phyloP scores from a whole-genome alignment of 2,329 filamentous ascomycete species.

The Nothopassalora personata region DNA sequence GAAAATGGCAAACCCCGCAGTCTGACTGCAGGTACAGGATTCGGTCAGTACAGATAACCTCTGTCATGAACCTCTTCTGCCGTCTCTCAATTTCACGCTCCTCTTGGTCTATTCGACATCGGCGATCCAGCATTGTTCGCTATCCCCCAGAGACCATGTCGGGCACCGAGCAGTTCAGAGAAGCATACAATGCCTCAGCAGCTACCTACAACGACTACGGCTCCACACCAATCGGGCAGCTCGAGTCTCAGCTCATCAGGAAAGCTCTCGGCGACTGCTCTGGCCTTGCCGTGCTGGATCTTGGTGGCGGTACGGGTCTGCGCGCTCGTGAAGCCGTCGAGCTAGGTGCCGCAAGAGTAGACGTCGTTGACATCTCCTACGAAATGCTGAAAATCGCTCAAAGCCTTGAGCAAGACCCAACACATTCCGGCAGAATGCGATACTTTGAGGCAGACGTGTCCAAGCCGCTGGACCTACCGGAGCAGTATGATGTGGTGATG shows the following conservation, averaged over 20 bases:
- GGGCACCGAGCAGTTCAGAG: not conserved
- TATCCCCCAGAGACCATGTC: too few species aligned
- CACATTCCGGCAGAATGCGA: not conserved
- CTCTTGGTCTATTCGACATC: too few species aligned
- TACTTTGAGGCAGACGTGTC: conserved; percentile 6
- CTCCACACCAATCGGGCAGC: not conserved
- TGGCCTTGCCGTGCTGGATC: conserved; percentile 3
- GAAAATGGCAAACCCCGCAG: too few species aligned
- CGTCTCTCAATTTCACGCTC: too few species aligned
- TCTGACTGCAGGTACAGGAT: too few species aligned
- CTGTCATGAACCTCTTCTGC: too few species aligned
- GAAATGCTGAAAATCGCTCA: conserved; percentile 1
- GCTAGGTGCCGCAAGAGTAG: conserved; percentile 2
- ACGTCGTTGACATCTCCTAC: conserved; percentile 4
- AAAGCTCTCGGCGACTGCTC: conserved; percentile 1
- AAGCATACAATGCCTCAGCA: not conserved
- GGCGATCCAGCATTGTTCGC: too few species aligned
- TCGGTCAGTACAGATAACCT: too few species aligned
- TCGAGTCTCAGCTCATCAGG: conserved; percentile 1
- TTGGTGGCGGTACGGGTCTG: conserved; percentile 5
- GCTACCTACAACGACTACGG: conserved; percentile 1
- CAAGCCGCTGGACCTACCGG: conserved; percentile 7
- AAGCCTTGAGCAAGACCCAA: not conserved
- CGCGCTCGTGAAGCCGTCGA: conserved; percentile 5
- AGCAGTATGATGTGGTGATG: conserved; percentile 19